Evolutionary conservation across 495 filamentous ascomycete species (phyloP), one percentile per base, ranked within the genome.

Genomic region (Bathelium albidoporum): DNA sequence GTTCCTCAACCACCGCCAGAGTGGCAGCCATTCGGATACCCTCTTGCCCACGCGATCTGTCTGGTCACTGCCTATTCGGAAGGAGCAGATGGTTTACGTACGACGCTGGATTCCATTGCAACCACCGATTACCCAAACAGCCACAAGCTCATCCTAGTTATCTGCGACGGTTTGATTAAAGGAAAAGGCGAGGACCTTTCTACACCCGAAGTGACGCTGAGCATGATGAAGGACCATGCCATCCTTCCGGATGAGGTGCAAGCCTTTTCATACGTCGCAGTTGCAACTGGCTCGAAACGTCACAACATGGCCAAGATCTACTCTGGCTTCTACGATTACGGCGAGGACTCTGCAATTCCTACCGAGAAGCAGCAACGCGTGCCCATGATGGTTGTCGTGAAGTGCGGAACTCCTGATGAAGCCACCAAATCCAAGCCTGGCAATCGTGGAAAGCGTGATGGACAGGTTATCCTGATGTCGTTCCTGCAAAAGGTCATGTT

Each of bases 401-500:
- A 99, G 75, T 93, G 88, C 69, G 95, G 95, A 52, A 97, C 95
- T 4, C 90, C 89, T 20, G 90, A 89, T 31, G 95, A 99, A 75
- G 80, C 83, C 28, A 81, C 74, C 31, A 84, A 86, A 65, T 77
- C 87, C 36, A 99, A 97, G 74, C 90, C 95, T 1, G 95, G 95
- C 64, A 99, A 99, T 73, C 85, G 95, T 68, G 95, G 95, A 70
- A 99, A 99, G 79, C 87, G 95, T 73, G 95, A 99, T 81, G 92
- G 89, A 76, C 95, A 99, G 75, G 97, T 99, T 72, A 93, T 99
- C 68, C 77, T 99, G 58, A 99, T 99, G 95, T 95, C 91, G 22
- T 99, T 99, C 82, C 78, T 99, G 69, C 95, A 99, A 74, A 99
- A 99, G 76, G 94, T 99, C 66, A 99, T 99, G 95, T 99, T 99